Base-by-base conservation (phyloP, 2,329 filamentous ascomycete species). In the Dryadomyces quercivorus region DNA sequence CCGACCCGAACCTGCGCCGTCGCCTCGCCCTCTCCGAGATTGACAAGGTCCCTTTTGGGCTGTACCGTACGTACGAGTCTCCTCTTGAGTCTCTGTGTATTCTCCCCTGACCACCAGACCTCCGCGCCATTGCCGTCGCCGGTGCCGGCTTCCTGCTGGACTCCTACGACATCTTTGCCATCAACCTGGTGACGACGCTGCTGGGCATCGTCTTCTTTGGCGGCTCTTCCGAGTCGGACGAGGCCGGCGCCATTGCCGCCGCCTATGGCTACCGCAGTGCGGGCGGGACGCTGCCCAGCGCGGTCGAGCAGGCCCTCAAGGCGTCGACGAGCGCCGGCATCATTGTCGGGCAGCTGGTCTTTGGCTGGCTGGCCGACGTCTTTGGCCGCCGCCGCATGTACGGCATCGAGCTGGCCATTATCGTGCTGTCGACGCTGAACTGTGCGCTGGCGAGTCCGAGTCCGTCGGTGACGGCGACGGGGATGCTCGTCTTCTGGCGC, bases 61-160 rank as follows among this genome's bases (percentile, higher is more conserved):
- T 85, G 72, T 86, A 87, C 66, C 86, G 71, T 73, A n/a, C n/a
- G n/a, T n/a, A n/a, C n/a, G n/a, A n/a, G n/a, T n/a, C n/a, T n/a
- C n/a, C n/a, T n/a, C n/a, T n/a, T n/a, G n/a, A n/a, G n/a, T n/a
- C n/a, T n/a, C n/a, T n/a, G n/a, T n/a, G n/a, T n/a, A n/a, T n/a
- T n/a, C n/a, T n/a, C n/a, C n/a, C n/a, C n/a, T n/a, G n/a, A n/a
- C 5, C 20, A 36, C 9, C 15, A 74, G 70, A 91, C 69, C 74
- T 90, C 26, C 80, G 86, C 49, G 84, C 86, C 54, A 76, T 89
- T 3, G 68, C 86, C 7, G 86, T 92, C 2, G 86, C 87, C 26
- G 88, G 88, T 50, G 83, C 88, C 56, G 88, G 88, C 52, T 92
- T 93, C 73, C 89, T 92, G 65, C 84, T 88, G 49, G 88, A 91